Conservation (phyloP, 2,329 filamentous ascomycete species). For the Septoria petroselini region DNA sequence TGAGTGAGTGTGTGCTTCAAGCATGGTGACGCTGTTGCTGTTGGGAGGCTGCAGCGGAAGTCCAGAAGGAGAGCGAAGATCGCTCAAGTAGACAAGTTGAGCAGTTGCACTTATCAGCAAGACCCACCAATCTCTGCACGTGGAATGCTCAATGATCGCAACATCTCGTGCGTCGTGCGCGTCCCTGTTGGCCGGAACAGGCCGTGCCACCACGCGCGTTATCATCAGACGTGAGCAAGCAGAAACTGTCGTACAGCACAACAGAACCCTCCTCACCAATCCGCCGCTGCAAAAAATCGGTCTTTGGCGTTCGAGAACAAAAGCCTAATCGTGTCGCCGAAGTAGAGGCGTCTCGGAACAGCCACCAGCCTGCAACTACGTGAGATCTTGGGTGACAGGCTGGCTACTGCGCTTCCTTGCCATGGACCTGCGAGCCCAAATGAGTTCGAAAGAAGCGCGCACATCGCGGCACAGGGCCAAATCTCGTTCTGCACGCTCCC, state of each 20-base stretch:
- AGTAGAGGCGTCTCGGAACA: constrained; percentile 14
- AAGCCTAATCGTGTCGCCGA: constrained; percentile 15
- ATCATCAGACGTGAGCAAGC: background rate
- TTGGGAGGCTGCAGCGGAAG: constrained; percentile 3
- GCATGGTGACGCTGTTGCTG: background rate
- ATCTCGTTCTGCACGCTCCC: background rate
- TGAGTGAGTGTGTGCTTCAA: background rate
- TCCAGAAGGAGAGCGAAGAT: constrained; percentile 2
- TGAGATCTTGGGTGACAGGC: constrained; percentile 1
- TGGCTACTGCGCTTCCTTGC: background rate
- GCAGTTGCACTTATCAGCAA: constrained; percentile 11
- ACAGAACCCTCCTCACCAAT: background rate
- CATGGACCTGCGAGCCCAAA: constrained; percentile 3
- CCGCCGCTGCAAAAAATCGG: background rate
- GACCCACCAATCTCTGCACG: constrained; percentile 2
- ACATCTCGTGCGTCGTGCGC: background rate
- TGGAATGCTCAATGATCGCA: background rate
- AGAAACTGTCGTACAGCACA: background rate
- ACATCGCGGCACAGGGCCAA: background rate
- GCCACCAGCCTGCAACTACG: background rate
- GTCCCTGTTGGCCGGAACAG: background rate
- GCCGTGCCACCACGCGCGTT: background rate
- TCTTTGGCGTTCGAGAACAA: constrained; percentile 17
- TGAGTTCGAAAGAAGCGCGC: background rate
- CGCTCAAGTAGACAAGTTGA: background rate